A percentile compares a stretch with the other conserved stretches of the same genome.
phyloP scores from a whole-genome alignment of 371 early-diverging fungal genomes.

The Mucor indicus region DNA sequence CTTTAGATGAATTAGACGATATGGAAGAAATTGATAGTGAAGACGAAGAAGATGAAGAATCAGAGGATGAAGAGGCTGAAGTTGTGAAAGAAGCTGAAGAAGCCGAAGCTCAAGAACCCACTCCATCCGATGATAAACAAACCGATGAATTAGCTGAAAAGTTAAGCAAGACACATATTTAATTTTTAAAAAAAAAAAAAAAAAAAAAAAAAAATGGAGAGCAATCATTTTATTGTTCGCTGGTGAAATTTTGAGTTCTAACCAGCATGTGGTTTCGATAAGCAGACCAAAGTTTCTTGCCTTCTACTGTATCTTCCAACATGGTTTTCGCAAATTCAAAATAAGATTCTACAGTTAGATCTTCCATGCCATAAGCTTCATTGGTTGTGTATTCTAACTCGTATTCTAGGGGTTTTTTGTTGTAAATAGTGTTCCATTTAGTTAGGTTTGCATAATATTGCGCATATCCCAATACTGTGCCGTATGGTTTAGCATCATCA shows the following conservation, averaged over 20 bases:
- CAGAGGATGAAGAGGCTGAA: slow-evolving; percentile 59
- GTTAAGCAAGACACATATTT: slow-evolving; percentile 45
- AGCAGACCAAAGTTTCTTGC: slow-evolving; percentile 28
- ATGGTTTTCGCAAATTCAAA: slow-evolving; percentile 48
- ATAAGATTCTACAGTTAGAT: slow-evolving; percentile 53
- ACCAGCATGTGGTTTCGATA: slow-evolving; percentile 45
- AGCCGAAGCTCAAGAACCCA: slow-evolving; percentile 26
- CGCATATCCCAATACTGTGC: slow-evolving; percentile 27
- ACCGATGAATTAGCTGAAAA: slow-evolving; percentile 37
- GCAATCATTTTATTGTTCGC: no score
- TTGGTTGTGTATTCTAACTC: slow-evolving; percentile 58
- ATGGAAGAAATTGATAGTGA: slow-evolving; percentile 86
- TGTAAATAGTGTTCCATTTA: slow-evolving; percentile 29
- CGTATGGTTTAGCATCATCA: slow-evolving; percentile 11
- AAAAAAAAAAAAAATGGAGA: no score
- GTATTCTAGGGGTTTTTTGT: slow-evolving; percentile 23
- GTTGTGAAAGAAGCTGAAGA: slow-evolving; percentile 32
- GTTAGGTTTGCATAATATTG: slow-evolving; percentile 44
- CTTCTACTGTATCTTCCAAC: slow-evolving; percentile 18
- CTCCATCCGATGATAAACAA: slow-evolving; percentile 14
- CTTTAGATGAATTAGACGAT: slow-evolving; percentile 90
- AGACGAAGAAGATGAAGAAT: slow-evolving; percentile 71
- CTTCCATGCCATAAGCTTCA: slow-evolving; percentile 60
- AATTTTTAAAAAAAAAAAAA: no score
- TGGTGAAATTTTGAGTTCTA: slow-evolving; percentile 22